Evolutionary conservation across 108 stramenopile genomes (phyloP), one percentile per base, ranked within the genome.

Genomic region (Skeletonema potamos): DNA sequence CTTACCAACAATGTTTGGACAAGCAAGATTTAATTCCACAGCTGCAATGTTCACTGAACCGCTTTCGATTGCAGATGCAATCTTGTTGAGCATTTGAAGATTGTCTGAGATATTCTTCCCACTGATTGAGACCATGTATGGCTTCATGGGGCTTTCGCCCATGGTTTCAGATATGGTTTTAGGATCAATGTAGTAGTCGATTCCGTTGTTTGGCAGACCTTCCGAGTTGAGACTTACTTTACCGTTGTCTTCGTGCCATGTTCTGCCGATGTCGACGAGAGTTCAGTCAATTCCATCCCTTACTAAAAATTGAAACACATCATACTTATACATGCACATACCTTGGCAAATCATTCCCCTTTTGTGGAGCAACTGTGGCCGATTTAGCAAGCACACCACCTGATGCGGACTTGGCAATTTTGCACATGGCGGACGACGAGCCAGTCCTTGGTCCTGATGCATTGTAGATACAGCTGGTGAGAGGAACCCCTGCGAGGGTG

Each of bases 1-100:
- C 65, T 97, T 94, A 4, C 96, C 96, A 59, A 93, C 90, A n/a
- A 97, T 83, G 68, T 97, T 97, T 28, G 96, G 93, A 81, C 96
- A 97, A 18, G 96, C 96, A 55, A 97, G 69, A 73, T 97, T 97
- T 63, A 97, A 71, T 73, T 97, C 96, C 22, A 97, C 82, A 18
- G 79, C 81, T 11, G 89, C 70, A 51, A 94, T 90, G 8, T 68
- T 80, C 27, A 57, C 69, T n/a, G 66, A 54, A 11, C 66, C 18
- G 18, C 55, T 51, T 20, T 77, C 65, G 24, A 61, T 66, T 8
- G 71, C 62, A 46, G 67, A 62, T n/a, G 76, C 62, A 62, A 90
- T 89, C 61, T 68, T 66, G 54, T 83, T 55, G 3, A 97, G 70
- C 96, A 97, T 97, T 30, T 81, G 75, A 9, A 97, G 27, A 71